Conservation (phyloP, 306 rosid genomes). For the Parietaria judaica region DNA sequence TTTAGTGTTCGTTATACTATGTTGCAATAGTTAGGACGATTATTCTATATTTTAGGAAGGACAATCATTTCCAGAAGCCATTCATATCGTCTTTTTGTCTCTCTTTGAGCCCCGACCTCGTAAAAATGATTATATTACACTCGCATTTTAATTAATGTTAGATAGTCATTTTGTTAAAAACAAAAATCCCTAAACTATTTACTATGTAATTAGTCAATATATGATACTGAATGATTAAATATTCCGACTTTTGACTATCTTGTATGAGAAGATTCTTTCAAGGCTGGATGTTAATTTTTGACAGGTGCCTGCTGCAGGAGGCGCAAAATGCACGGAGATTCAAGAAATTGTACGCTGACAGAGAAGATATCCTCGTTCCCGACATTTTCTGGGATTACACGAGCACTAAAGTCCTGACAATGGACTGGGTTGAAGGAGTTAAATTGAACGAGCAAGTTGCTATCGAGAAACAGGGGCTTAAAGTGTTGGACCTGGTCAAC, state of each 20-base stretch:
- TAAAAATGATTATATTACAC: too few species aligned
- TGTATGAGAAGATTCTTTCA: slow-evolving; percentile 24
- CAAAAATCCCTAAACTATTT: too few species aligned
- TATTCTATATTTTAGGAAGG: too few species aligned
- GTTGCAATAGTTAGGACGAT: too few species aligned
- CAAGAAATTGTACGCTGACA: slow-evolving; percentile 88
- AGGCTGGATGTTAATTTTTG: slow-evolving; percentile 80
- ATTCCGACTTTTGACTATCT: neutral
- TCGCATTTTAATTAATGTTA: too few species aligned
- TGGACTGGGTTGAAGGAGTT: slow-evolving; percentile 96
- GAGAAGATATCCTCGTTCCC: slow-evolving; percentile 76
- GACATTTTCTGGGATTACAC: slow-evolving; percentile 92
- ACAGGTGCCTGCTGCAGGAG: slow-evolving; percentile 86
- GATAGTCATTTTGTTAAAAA: too few species aligned
- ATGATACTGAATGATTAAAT: too few species aligned
- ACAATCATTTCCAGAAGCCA: too few species aligned
- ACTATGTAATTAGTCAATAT: too few species aligned
- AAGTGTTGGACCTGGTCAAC: slow-evolving; percentile 75
- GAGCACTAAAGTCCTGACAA: slow-evolving; percentile 72
- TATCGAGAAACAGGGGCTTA: slow-evolving; percentile 81
- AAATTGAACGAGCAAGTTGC: slow-evolving; percentile 86
- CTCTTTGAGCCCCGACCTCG: too few species aligned
- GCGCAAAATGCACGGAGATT: slow-evolving; percentile 86
- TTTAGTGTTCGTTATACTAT: too few species aligned
- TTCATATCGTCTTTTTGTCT: too few species aligned